phyloP scores from a whole-genome alignment of 2,329 filamentous ascomycete species.

The Raffaelea ambrosiae region DNA sequence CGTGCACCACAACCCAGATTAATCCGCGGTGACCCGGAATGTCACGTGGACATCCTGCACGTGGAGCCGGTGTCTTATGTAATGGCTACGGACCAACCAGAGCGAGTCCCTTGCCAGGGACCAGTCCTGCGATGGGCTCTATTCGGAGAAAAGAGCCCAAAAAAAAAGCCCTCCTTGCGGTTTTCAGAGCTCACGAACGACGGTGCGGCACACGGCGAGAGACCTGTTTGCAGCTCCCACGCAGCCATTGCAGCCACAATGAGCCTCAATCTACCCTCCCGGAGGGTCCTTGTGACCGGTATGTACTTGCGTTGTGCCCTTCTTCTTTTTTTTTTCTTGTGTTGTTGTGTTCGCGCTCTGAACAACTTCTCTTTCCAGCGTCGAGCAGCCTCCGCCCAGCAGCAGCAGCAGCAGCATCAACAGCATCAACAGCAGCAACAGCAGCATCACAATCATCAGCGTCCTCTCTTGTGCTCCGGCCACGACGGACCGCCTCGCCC shows the following conservation, averaged over 20 bases:
- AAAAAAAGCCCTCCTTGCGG: not conserved
- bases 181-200: too few species aligned
- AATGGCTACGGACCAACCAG: not conserved
- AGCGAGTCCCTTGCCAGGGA: not conserved
- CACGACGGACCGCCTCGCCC: not conserved
- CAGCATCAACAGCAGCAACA: not conserved
- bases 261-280: constrained; percentile 56
- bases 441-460: not conserved
- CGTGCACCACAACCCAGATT: constrained; percentile 1
- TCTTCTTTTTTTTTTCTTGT: not conserved
- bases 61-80: not conserved
- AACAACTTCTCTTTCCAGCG: not conserved
- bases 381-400: constrained; percentile 12
- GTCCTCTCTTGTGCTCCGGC: constrained; percentile 2
- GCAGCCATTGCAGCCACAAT: constrained; percentile 31
- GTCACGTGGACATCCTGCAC: constrained; percentile 6
- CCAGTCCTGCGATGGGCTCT: too few species aligned
- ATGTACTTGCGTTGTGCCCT: constrained; percentile 18
- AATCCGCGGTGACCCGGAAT: constrained; percentile 7
- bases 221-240: too few species aligned
- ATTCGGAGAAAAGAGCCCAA: too few species aligned
- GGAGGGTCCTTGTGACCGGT: constrained; percentile 55
- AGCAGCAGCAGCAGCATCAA: not conserved
- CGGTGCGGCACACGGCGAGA: too few species aligned
- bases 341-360: not conserved